phyloP scores from a whole-genome alignment of 2,329 filamentous ascomycete genomes.

The Colletotrichum echinochloae region DNA sequence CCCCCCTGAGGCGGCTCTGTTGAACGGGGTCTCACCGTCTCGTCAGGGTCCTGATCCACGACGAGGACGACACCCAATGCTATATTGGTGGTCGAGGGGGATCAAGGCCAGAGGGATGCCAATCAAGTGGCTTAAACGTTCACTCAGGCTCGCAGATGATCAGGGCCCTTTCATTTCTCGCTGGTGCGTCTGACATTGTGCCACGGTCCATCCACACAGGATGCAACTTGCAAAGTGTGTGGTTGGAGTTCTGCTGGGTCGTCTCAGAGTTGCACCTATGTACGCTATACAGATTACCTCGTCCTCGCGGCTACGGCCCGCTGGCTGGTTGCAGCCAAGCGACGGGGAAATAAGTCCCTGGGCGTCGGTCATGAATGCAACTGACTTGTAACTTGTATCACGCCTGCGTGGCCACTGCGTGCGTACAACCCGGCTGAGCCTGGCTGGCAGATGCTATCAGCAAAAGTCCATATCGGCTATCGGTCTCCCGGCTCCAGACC shows the following conservation, averaged over 20 bases:
- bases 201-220: constrained; percentile 38
- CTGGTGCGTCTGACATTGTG: constrained; percentile 24
- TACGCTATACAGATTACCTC: not conserved
- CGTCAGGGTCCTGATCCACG: constrained; percentile 21
- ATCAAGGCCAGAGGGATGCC: constrained; percentile 5
- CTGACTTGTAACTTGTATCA: constrained; percentile 6
- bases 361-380: not conserved
- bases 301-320: constrained; percentile 7
- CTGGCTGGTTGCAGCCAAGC: not conserved
- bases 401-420: constrained; percentile 10
- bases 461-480: not conserved
- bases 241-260: constrained; percentile 30
- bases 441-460: not conserved
- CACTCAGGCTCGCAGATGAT: constrained; percentile 26
- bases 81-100: constrained; percentile 17
- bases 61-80: constrained; percentile 17
- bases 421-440: constrained; percentile 3
- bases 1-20: constrained; percentile 36
- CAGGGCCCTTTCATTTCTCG: constrained; percentile 34
- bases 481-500: constrained; percentile 3
- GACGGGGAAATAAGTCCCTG: not conserved
- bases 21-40: constrained; percentile 40
- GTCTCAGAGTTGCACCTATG: not conserved
- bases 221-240: constrained; percentile 17
- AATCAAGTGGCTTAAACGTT: constrained; percentile 21